Percentiles rank a stretch among this genome's conserved stretches.
Conservation (phyloP, 2,329 filamentous ascomycete species). For the Epichloe aotearoae region DNA sequence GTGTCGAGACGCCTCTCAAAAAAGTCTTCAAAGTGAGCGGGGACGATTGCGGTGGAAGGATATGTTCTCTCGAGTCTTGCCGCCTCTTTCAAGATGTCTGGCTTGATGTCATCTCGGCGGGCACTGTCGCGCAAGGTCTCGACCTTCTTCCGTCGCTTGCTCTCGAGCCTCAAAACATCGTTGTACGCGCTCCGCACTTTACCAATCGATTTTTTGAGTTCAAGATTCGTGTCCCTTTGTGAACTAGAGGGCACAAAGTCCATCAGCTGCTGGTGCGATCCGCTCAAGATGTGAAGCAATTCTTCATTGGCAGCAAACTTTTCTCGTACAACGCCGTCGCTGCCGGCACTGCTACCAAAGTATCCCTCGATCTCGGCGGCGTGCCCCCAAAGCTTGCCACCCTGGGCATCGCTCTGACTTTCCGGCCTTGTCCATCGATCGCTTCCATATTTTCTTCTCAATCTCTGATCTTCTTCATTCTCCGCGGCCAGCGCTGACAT, state of each 20-base stretch:
- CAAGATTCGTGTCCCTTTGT: constrained; percentile 63
- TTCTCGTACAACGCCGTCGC: constrained; percentile 51
- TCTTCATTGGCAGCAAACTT: constrained; percentile 69
- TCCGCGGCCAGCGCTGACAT: constrained; percentile 66
- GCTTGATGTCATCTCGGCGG: constrained; percentile 77
- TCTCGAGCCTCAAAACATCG: constrained; percentile 74
- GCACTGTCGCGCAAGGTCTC: constrained; percentile 68
- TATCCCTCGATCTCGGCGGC: constrained; percentile 75
- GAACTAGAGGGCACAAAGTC: constrained; percentile 82
- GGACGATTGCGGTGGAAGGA: constrained; percentile 70
- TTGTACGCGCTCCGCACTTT: constrained; percentile 69
- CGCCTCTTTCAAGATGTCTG: constrained; percentile 70
- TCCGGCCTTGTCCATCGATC: constrained; percentile 66
- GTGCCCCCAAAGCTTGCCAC: constrained; percentile 58
- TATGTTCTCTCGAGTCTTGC: constrained; percentile 75
- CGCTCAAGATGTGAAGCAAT: constrained; percentile 62
- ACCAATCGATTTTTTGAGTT: constrained; percentile 66
- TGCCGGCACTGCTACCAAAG: constrained; percentile 50
- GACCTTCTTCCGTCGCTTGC: constrained; percentile 62
- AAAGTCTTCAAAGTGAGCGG: constrained; percentile 82
- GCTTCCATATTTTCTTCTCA: constrained; percentile 70
- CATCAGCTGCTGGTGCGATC: constrained; percentile 68
- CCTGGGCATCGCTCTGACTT: constrained; percentile 53
- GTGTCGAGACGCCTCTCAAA: constrained; percentile 68
- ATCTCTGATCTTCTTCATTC: constrained; percentile 66